These are phyloP conservation scores for Sclerospora graminicola DNA, from an alignment of 352 stramenopile species.

Conservation along the genomic window DNA sequence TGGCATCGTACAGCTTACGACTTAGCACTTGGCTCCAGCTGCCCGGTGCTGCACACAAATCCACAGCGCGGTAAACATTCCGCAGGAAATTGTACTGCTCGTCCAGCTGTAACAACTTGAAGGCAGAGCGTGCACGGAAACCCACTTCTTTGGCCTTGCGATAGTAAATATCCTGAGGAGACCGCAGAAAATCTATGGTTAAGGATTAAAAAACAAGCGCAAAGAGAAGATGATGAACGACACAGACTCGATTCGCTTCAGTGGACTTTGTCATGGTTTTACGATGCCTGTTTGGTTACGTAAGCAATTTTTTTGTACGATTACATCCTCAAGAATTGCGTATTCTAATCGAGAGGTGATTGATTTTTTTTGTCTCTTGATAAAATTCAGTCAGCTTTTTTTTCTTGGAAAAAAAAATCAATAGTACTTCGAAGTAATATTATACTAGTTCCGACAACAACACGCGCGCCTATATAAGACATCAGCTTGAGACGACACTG, in stretches of 20 bases:
- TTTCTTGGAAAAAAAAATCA: not conserved
- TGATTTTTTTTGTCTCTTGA: conserved; percentile 1
- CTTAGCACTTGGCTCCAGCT: conserved; percentile 97
- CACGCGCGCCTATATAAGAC: no score
- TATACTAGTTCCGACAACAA: no score
- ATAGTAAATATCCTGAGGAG: conserved; percentile 83
- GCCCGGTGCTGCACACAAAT: conserved; percentile 97
- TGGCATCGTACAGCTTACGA: conserved; percentile 68
- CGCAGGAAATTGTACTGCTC: conserved; percentile 95
- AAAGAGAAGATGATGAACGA: no score
- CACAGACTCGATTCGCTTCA: conserved; percentile 45
- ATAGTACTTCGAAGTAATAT: no score
- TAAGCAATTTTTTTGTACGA: no score
- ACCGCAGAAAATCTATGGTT: not conserved
- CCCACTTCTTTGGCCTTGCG: conserved; percentile 91
- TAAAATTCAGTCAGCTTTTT: not conserved
- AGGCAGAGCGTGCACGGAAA: conserved; percentile 95
- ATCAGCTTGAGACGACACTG: not conserved
- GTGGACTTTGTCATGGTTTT: conserved; percentile 52
- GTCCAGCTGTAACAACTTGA: conserved; percentile 99
- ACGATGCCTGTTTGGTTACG: no score
- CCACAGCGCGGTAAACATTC: conserved; percentile 89
- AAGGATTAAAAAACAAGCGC: not conserved
- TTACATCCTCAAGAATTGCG: no score
- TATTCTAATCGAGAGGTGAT: not conserved